Base-by-base conservation (phyloP, 2,329 filamentous ascomycete species). In the Rhynchosporium secalis region DNA sequence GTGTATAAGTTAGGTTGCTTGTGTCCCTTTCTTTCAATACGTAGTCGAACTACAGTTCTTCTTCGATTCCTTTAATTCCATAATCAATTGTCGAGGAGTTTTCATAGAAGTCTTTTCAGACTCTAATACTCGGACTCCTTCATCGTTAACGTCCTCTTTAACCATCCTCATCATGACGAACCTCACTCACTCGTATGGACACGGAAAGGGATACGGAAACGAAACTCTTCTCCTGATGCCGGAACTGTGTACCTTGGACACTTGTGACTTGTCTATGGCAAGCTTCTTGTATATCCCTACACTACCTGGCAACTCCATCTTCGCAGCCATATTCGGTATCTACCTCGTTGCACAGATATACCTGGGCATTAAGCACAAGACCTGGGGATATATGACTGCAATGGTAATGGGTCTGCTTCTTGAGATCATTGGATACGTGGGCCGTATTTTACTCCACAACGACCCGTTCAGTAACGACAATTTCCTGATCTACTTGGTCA, bases 401-500 rank as follows among this genome's bases (percentile, higher is more conserved):
- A 72, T 86, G 7, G 73, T 77, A 0, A 75, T 78, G 2, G 84
- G 84, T 1, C 75, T 81, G 49, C 63, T 81, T n/a, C 60, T 68
- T 29, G 84, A 86, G 72, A 74, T 79, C 9, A 76, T 80, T 12
- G 84, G 83, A 64, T 86, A 86, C 72, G 71, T 80, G 52, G 80
- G 79, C 20, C 80, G 84, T 58, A 75, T 81, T 48, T 75, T 80
- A 28, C 77, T 86, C 47, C 73, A 80, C 69, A 52, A 73, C 49
- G 83, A 84, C 73, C 83, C 84, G 3, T 88, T 82, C 80, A 75
- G 83, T 73, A 70, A 77, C 13, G 65, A 75, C 58, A 79, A 80
- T 63, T 87, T 87, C 75, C 75, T 86, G 72, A 79, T 82, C 51
- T 83, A 86, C 65, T 85, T 87, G 72, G 79, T 86, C 36, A 81